Evolutionary conservation across 805 yeast genomes (phyloP), one percentile per base, ranked within the genome.

Genomic region (Hanseniaspora singularis): DNA sequence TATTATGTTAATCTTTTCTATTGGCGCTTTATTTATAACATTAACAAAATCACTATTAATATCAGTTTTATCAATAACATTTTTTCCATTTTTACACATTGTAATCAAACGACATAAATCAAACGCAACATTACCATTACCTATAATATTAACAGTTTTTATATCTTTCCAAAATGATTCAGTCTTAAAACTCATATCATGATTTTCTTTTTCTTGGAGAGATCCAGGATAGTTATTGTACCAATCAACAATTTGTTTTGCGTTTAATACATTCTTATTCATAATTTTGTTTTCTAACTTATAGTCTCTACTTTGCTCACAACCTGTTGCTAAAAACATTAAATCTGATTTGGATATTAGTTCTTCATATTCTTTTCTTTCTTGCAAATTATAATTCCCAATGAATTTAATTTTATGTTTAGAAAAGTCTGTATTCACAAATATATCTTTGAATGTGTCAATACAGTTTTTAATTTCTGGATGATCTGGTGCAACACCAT

Each of bases 401-500:
- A 72, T 68, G 56, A 81, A 87, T 32, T 66, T 60, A 56, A 79
- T 76, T 1, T 61, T 54, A 11, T 63, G 46, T n/a, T 38, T 33
- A 3, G 12, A n/a, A 8, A 15, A 11, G 57, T 19, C 12, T 16
- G 49, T 55, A 24, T 55, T 52, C 12, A 58, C 49, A 14, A 66
- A 66, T 19, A 69, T 65, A 46, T 79, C 77, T 9, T 70, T 72
- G 58, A 92, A 81, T 44, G 87, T 78, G 16, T 81, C 68, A 43
- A 69, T 72, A 55, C 92, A 82, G 50, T 78, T 78, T 60, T 88
- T 89, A 27, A 92, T 97, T 57, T 92, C 97, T 0, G 96, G 95
- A 63, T 92, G 96, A 63, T 92, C 99, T 2, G 99, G 99, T 0
- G 98, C 96, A n/a, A 92, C 97, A 1, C 99, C 99, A 59, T 74